Evolutionary conservation across 345 rosid genomes (phyloP).

Genomic region (Acer campestre): DNA sequence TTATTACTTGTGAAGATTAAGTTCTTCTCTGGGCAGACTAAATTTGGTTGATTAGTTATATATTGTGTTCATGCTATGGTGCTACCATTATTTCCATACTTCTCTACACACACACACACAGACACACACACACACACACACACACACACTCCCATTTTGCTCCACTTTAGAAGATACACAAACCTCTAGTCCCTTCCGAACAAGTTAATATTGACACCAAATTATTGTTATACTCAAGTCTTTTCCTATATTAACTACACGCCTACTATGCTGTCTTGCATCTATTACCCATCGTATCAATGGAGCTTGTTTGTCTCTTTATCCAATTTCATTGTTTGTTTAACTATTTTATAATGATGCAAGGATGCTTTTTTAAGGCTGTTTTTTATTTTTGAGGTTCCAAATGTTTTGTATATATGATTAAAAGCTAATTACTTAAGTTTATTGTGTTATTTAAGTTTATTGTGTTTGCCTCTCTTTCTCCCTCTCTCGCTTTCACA

Average conservation of each 20-base stretch:
- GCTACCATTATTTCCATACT: background rate
- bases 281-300: background rate
- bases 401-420: too few relatives aligned
- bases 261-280: background rate
- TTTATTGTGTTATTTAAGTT: background rate
- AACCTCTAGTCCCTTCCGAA: background rate
- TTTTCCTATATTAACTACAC: background rate
- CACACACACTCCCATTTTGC: background rate
- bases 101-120: background rate
- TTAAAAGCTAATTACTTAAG: background rate
- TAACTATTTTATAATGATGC: background rate
- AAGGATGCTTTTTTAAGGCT: background rate
- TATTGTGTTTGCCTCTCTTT: background rate
- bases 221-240: background rate
- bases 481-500: background rate
- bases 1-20: background rate
- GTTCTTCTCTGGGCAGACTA: background rate
- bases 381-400: too few relatives aligned
- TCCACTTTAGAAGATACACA: background rate
- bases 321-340: background rate
- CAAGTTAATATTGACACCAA: background rate
- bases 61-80: background rate
- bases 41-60: conserved; percentile 4
- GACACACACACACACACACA: background rate
- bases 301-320: background rate